Evolutionary conservation across 352 stramenopile species (phyloP), one percentile per base, ranked within the genome.

Genomic region (Globisporangium megalacanthum): DNA sequence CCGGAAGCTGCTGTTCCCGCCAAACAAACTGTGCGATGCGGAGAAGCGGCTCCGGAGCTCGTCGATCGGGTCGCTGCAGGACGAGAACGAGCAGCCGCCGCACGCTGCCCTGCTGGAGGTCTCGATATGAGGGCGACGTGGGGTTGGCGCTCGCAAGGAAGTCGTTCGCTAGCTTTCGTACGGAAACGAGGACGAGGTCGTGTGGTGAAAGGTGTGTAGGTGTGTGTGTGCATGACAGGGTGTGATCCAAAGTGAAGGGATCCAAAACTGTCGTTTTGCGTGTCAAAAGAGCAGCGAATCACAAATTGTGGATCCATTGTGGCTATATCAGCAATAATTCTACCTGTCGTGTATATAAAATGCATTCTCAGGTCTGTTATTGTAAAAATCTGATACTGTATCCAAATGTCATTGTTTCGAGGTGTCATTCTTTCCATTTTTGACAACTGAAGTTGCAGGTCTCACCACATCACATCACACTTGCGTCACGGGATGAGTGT

Each of bases 31-130:
- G 42, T 53, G 61, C 45, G 49, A 68, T n/a, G 22, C 46, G 4
- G 68, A 75, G 13, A 59, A 20, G 36, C 64, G 66, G 19, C 52
- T 81, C 37, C 54, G 62, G 11, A 76, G 63, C 14, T 70, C 68
- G 4, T 82, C 73, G 2, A 66, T 83, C 19, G 66, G 70, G 2
- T 78, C 70, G 7, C 53, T 84, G 52, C 70, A 79, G 37, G 72
- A 74, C 31, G 20, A 70, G 48, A 22, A 25, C 29, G 54, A 61
- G 20, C 36, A 42, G 52, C 48, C 22, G 35, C 25, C 29, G 13
- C 25, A 10, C 10, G 52, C 10, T 6, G 29, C 33, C 17, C 20
- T 48, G 42, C 17, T 48, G 4, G 41, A 58, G 31, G 41, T 58
- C 9, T 44, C 52, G 52, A 50, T 25, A 50, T 57, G 52, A 57